These are phyloP conservation scores for Neurospora discreta DNA, from an alignment of 495 filamentous ascomycete genomes.

Conservation along the genomic window DNA sequence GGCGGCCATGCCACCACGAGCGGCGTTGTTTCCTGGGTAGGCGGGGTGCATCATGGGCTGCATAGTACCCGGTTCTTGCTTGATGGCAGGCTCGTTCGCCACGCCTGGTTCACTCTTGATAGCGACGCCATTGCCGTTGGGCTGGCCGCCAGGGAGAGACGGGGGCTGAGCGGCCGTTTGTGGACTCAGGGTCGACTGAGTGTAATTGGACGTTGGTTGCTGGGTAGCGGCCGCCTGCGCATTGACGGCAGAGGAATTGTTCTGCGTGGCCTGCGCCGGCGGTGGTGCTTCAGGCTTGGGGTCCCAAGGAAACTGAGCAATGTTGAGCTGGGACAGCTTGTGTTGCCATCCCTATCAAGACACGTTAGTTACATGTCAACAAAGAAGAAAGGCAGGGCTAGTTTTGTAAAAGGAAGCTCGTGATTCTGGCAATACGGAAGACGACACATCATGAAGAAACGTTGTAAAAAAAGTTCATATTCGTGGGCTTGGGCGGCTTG, in stretches of 20 bases:
- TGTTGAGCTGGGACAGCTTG: constrained; percentile 68
- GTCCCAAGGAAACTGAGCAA: constrained; percentile 94
- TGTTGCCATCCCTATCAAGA: constrained; percentile 76
- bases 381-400: neutral
- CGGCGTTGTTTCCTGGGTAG: constrained; percentile 5
- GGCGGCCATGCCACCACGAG: constrained; percentile 36
- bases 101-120: constrained; percentile 71
- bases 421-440: neutral
- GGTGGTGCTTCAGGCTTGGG: constrained; percentile 50
- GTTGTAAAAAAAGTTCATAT: neutral
- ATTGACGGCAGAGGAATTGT: constrained; percentile 28
- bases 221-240: constrained; percentile 27
- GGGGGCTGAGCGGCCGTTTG: constrained; percentile 27
- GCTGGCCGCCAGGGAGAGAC: constrained; percentile 24
- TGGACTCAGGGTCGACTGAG: constrained; percentile 24
- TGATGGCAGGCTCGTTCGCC: constrained; percentile 29
- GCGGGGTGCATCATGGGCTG: neutral
- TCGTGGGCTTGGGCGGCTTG: neutral
- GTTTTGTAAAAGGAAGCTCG: neutral
- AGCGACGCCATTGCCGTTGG: constrained; percentile 31
- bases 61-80: constrained; percentile 25
- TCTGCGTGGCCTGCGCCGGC: constrained; percentile 20
- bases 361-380: constrained; percentile 3
- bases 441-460: neutral
- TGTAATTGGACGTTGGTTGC: constrained; percentile 23